These are phyloP conservation scores for Quercus lobata DNA, from an alignment of 331 rosid genomes.

Conservation along the genomic window DNA sequence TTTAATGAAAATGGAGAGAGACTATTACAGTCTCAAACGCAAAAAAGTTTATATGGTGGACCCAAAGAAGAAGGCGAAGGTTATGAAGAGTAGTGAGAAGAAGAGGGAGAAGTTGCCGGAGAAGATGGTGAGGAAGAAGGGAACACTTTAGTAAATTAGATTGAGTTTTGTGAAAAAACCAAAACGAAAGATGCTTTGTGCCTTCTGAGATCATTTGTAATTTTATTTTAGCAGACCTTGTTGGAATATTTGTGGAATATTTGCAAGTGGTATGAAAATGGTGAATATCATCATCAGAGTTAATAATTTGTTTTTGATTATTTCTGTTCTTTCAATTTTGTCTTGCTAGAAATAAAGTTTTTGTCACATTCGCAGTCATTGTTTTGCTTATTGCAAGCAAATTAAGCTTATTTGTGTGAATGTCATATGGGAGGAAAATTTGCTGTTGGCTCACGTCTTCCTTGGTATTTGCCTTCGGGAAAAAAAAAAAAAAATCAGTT, in stretches of 20 bases:
- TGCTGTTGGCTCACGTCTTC: too few species aligned
- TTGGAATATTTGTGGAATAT: background rate
- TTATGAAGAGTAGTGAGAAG: constrained; percentile 45
- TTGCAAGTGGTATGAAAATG: constrained; percentile 9
- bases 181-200: constrained; percentile 35
- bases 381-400: background rate
- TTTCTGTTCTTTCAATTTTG: background rate
- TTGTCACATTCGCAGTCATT: background rate
- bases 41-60: constrained; percentile 51
- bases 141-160: constrained; percentile 69
- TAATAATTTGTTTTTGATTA: background rate
- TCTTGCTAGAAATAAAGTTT: background rate
- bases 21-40: too few species aligned
- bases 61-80: constrained; percentile 55
- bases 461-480: too few species aligned
- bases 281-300: background rate
- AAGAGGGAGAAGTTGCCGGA: constrained; percentile 88
- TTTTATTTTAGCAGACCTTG: background rate
- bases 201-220: constrained; percentile 21
- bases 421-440: too few species aligned
- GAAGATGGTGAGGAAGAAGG: constrained; percentile 93
- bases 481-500: too few species aligned
- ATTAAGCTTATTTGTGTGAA: background rate
- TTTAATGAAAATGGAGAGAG: too few species aligned
- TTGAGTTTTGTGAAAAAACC: constrained; percentile 85